A percentile compares a stretch with the other conserved stretches of the same genome.
phyloP scores from a whole-genome alignment of 176 grass and related monocot species.

The Oryza coarctata region DNA sequence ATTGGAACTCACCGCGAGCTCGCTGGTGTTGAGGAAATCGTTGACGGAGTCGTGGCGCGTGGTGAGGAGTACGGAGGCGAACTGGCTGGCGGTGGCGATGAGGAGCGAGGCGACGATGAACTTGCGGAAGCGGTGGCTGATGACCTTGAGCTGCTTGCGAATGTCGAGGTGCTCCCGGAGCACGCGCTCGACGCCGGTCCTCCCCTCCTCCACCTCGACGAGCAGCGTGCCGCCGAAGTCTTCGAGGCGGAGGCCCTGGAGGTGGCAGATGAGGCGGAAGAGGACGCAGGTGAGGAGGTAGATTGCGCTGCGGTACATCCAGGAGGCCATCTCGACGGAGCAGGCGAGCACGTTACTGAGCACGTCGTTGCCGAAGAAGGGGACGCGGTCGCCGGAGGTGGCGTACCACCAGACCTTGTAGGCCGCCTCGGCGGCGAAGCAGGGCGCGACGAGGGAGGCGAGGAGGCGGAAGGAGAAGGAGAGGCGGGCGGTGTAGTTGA shows the following conservation, averaged over 20 bases:
- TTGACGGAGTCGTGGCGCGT: conserved; percentile 63
- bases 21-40: conserved; percentile 79
- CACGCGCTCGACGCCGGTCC: conserved; percentile 46
- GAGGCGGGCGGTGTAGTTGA: conserved; percentile 63
- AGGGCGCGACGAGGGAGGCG: conserved; percentile 66
- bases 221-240: conserved; percentile 64
- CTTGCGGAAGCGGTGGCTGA: conserved; percentile 76
- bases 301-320: conserved; percentile 87
- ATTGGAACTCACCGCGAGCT: conserved; percentile 58
- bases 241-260: conserved; percentile 76
- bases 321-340: conserved; percentile 67
- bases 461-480: conserved; percentile 78
- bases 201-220: conserved; percentile 55
- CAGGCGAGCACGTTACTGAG: conserved; percentile 53
- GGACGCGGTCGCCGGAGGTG: conserved; percentile 52
- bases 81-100: conserved; percentile 82
- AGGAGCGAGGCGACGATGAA: conserved; percentile 75
- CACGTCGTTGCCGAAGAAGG: conserved; percentile 50
- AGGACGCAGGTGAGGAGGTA: conserved; percentile 92
- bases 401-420: conserved; percentile 94
- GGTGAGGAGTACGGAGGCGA: conserved; percentile 73
- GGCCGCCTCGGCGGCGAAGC: conserved; percentile 70
- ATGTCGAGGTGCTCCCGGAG: conserved; percentile 88
- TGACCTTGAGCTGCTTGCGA: conserved; percentile 83
- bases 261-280: conserved; percentile 89